Base-by-base conservation (phyloP, 2,329 filamentous ascomycete genomes). In the Pestalotiopsis sp. region DNA sequence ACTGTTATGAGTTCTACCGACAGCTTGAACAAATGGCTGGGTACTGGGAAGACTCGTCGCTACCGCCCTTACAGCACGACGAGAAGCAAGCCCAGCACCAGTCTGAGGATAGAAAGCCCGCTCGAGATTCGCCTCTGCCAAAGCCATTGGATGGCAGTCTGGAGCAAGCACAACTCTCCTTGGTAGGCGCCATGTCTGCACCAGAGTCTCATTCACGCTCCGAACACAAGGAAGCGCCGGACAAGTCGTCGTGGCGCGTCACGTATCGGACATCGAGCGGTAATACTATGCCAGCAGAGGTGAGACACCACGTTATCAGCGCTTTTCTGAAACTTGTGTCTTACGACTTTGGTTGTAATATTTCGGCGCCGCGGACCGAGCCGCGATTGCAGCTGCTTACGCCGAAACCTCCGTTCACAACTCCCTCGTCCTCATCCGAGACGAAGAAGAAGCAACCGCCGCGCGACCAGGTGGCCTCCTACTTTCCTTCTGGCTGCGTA, bases 311-410 rank as follows among this genome's bases (percentile, higher is more conserved):
- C 66, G 80, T 91, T n/a, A 72, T 89, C 13, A 83, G 85, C 2
- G 84, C 88, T 45, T 91, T 91, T 68, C 77, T 91, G 68, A 91
- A 91, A 76, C 83, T 91, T 4, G 84, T 91, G 17, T 85, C 88
- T 20, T 91, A 91, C 73, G 88, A 91, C 71, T 91, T 91, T 77
- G 87, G 88, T 64, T 91, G 89, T 77, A 91, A 86, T 72, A 85
- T 90, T 63, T 81, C 83, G 2, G 82, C 85, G 31, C 81, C 89
- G 17, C 85, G 88, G 56, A 81, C 83, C 27, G 89, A 91, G 73
- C 89, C 89, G 11, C 84, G 89, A 2, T 80, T 91, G 23, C 84
- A 90, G 60, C 77, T 91, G 75, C 68, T 80, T 63, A 82, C 75
- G 72, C 71, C 73, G 63, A 38, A 41, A 17, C 45, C 49, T 12